A percentile compares a stretch with the other conserved stretches of the same genome.
Conservation (phyloP, 495 filamentous ascomycete genomes). For the Trichocladium uniseriatum region DNA sequence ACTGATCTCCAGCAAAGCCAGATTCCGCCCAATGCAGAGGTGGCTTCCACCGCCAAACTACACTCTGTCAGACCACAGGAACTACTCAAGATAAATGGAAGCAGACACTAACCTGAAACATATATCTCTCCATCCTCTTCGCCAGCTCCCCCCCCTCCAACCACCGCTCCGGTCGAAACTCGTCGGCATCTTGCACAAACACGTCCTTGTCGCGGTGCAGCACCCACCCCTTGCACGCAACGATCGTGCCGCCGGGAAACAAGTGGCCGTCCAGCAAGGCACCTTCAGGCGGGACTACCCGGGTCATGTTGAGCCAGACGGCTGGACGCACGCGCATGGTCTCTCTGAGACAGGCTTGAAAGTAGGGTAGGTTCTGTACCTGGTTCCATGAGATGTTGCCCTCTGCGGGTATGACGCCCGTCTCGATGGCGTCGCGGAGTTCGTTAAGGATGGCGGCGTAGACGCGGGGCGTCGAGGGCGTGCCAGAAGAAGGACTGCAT, state of each 20-base stretch:
- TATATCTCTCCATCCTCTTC: slow-evolving; percentile 41
- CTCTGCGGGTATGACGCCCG: slow-evolving; percentile 30
- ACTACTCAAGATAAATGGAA: not conserved
- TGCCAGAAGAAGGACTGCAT: slow-evolving; percentile 50
- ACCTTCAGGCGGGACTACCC: slow-evolving; percentile 44
- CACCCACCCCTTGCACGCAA: slow-evolving; percentile 49
- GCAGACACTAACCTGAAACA: slow-evolving; percentile 35
- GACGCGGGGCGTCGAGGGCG: slow-evolving; percentile 36
- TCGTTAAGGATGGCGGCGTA: slow-evolving; percentile 37
- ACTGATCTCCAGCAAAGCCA: slow-evolving; percentile 48
- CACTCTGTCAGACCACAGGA: too few relatives aligned
- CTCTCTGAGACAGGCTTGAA: slow-evolving; percentile 60
- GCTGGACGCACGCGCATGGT: slow-evolving; percentile 57
- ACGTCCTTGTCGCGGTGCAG: slow-evolving; percentile 41
- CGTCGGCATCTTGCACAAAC: slow-evolving; percentile 56
- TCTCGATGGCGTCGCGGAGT: slow-evolving; percentile 32
- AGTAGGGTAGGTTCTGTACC: slow-evolving; percentile 44
- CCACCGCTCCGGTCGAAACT: slow-evolving; percentile 58
- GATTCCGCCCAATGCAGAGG: slow-evolving; percentile 46
- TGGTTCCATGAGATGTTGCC: slow-evolving; percentile 40
- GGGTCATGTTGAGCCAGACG: slow-evolving; percentile 45
- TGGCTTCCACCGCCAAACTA: slow-evolving; percentile 46
- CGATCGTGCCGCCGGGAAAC: slow-evolving; percentile 41
- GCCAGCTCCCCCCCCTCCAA: slow-evolving; percentile 41
- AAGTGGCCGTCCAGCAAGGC: slow-evolving; percentile 43